Evolutionary conservation across 2,329 filamentous ascomycete species (phyloP).

Genomic region (Diaporthe sp.): DNA sequence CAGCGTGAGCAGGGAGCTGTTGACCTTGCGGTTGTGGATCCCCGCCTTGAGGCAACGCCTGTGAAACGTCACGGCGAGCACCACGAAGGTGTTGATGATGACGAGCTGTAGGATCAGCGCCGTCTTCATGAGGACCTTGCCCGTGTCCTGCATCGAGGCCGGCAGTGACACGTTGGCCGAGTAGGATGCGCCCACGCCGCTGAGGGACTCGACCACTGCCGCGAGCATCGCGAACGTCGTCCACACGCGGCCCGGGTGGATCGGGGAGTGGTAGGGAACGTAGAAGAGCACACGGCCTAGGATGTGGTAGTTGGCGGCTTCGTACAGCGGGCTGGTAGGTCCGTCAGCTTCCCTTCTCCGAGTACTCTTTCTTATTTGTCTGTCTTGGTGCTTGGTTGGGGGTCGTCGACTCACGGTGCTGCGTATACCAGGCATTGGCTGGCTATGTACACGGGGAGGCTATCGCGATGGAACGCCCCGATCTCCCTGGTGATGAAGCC

Average conservation of each 20-base stretch:
- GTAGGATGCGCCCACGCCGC: constrained; percentile 57
- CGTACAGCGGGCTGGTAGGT: constrained; percentile 65
- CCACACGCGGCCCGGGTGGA: constrained; percentile 60
- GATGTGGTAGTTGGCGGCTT: constrained; percentile 74
- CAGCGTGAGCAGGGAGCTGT: constrained; percentile 51
- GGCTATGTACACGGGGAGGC: constrained; percentile 56
- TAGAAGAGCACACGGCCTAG: constrained; percentile 73
- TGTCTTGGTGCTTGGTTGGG: background rate
- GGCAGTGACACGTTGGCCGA: constrained; percentile 52
- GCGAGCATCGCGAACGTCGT: constrained; percentile 61
- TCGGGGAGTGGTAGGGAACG: constrained; percentile 69
- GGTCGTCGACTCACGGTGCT: constrained; percentile 46
- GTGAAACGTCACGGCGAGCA: constrained; percentile 61
- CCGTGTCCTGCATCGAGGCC: constrained; percentile 47
- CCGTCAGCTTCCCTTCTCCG: background rate
- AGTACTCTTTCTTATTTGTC: background rate
- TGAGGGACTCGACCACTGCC: constrained; percentile 60
- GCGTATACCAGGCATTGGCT: constrained; percentile 53
- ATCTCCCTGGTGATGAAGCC: constrained; percentile 63
- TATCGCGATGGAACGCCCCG: constrained; percentile 61
- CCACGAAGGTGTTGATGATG: constrained; percentile 59
- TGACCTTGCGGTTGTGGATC: constrained; percentile 40
- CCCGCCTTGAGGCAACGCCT: constrained; percentile 46
- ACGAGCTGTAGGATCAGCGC: constrained; percentile 61
- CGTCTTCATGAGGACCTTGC: constrained; percentile 54